phyloP scores from a whole-genome alignment of 306 rosid species.

The Fagus crenata region DNA sequence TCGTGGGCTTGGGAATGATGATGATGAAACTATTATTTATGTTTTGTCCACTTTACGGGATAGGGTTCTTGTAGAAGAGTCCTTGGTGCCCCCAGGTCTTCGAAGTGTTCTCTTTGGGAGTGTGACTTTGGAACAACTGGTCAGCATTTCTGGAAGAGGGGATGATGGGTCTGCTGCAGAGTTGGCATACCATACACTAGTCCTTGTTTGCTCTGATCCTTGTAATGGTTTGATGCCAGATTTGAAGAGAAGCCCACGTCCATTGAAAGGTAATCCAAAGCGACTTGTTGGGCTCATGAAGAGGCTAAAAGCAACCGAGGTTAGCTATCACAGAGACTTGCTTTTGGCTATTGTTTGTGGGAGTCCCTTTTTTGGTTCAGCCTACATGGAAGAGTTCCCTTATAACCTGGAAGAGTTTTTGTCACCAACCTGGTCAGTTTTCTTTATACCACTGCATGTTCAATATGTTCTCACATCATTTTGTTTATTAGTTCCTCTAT shows the following conservation, averaged over 20 bases:
- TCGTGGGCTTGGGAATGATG: constrained; percentile 64
- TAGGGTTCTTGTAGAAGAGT: constrained; percentile 60
- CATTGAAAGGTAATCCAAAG: constrained; percentile 69
- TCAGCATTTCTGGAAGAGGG: constrained; percentile 64
- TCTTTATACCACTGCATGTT: constrained; percentile 14
- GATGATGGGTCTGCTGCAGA: constrained; percentile 57
- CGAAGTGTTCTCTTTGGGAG: constrained; percentile 92
- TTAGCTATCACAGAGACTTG: constrained; percentile 62
- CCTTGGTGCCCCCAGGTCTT: constrained; percentile 71
- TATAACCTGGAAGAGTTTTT: constrained; percentile 67
- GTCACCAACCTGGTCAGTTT: constrained; percentile 74
- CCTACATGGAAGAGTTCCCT: constrained; percentile 85
- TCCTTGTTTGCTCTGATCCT: constrained; percentile 78
- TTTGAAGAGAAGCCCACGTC: constrained; percentile 46
- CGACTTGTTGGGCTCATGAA: constrained; percentile 71
- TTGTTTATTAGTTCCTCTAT: constrained; percentile 6
- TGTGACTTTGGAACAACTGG: constrained; percentile 70
- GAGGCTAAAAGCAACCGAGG: constrained; percentile 62
- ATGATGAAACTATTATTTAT: constrained; percentile 74
- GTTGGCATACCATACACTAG: constrained; percentile 56
- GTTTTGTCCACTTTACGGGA: constrained; percentile 67
- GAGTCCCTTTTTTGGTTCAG: constrained; percentile 61
- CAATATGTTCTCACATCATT: constrained; percentile 2
- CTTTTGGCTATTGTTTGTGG: constrained; percentile 71
- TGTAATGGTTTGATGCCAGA: constrained; percentile 87